phyloP scores from a whole-genome alignment of 305 asterid genomes.

The Fraxinus angustifolia region DNA sequence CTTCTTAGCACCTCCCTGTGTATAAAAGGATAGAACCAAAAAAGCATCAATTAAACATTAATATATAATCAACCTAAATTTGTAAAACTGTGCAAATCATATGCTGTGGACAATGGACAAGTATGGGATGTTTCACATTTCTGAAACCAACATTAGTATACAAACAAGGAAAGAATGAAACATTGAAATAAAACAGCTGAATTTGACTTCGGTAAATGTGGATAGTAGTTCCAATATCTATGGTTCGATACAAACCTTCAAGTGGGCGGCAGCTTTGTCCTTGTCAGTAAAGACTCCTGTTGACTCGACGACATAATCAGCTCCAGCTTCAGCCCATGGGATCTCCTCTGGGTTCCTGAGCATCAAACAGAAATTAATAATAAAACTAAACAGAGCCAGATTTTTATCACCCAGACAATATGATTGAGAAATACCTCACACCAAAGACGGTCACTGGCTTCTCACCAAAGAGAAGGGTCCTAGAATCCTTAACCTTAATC shows the following conservation, averaged over 20 bases:
- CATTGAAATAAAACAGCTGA: background rate
- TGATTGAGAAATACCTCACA: conserved; percentile 37
- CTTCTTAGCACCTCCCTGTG: conserved; percentile 70
- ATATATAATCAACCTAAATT: background rate
- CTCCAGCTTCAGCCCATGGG: conserved; percentile 40
- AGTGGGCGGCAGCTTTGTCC: conserved; percentile 39
- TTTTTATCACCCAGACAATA: background rate
- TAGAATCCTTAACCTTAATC: conserved; percentile 60
- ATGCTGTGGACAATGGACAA: background rate
- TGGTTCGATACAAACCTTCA: conserved; percentile 27
- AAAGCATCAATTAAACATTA: background rate
- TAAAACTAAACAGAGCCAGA: background rate
- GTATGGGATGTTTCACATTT: background rate
- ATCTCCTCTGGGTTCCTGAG: conserved; percentile 46
- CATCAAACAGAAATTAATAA: background rate
- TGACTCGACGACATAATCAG: conserved; percentile 40
- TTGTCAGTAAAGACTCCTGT: conserved; percentile 42
- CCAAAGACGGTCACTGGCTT: conserved; percentile 72
- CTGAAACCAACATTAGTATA: background rate
- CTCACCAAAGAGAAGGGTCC: conserved; percentile 80
- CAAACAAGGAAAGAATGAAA: background rate
- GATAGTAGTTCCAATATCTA: background rate
- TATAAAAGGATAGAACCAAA: background rate
- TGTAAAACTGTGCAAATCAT: background rate
- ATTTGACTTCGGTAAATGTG: background rate